Evolutionary conservation across 371 early-diverging fungal genomes (phyloP).

Genomic region (Rhizomucor miehei): DNA sequence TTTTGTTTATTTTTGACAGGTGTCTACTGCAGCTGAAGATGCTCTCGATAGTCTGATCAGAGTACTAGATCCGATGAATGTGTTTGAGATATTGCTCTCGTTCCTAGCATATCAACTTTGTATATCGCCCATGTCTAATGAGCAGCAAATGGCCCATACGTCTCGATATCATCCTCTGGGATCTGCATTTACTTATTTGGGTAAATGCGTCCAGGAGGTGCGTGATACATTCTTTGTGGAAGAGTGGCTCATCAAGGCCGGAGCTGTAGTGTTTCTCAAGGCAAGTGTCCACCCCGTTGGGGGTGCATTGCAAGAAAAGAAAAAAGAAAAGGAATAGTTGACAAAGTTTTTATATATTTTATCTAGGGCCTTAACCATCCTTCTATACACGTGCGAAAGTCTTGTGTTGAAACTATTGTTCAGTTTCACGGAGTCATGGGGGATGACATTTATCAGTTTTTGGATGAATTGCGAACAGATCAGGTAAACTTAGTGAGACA

Average conservation of each 20-base stretch:
- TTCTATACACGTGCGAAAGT: constrained; percentile 42
- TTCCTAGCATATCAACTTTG: constrained; percentile 33
- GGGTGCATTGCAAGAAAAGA: neutral
- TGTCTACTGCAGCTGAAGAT: constrained; percentile 49
- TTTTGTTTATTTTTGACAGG: constrained; percentile 15
- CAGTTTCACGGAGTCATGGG: constrained; percentile 45
- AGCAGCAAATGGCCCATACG: neutral
- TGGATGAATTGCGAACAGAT: constrained; percentile 43
- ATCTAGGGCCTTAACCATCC: constrained; percentile 40
- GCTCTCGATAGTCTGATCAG: constrained; percentile 40
- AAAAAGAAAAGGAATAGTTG: neutral
- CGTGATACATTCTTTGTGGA: constrained; percentile 36
- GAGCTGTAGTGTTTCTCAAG: constrained; percentile 39
- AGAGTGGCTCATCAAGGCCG: constrained; percentile 40
- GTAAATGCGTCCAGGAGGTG: constrained; percentile 39
- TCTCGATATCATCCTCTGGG: constrained; percentile 41
- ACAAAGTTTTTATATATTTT: neutral
- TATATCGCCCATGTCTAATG: constrained; percentile 20
- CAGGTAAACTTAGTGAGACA: constrained; percentile 39
- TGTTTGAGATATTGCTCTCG: constrained; percentile 43
- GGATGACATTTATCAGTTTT: constrained; percentile 35
- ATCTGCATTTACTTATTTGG: constrained; percentile 46
- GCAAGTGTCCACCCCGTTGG: constrained; percentile 14
- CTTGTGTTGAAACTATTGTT: constrained; percentile 47
- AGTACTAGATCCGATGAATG: constrained; percentile 34